Conservation (phyloP, 257 asterid genomes). For the Solanum virginianum region DNA sequence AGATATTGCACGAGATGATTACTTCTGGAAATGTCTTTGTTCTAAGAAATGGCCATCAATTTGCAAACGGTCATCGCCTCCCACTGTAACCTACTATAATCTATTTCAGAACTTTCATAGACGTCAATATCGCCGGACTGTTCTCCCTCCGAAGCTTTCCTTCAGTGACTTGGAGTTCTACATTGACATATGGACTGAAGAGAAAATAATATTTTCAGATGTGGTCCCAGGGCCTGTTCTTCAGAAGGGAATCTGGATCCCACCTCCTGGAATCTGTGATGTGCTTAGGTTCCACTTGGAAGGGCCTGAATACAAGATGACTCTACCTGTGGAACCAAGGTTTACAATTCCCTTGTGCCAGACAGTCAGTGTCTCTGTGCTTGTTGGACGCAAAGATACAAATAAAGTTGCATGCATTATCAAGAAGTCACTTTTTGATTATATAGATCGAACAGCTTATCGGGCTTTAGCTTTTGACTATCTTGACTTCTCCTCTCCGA, state of each 20-base stretch:
- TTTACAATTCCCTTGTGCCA: constrained; percentile 67
- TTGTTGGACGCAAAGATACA: constrained; percentile 63
- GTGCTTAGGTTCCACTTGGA: constrained; percentile 62
- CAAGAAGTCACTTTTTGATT: constrained; percentile 68
- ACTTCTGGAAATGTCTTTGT: constrained; percentile 91
- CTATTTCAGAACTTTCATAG: constrained; percentile 51
- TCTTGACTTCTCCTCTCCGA: constrained; percentile 89
- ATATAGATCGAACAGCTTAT: constrained; percentile 74
- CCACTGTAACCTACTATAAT: constrained; percentile 46
- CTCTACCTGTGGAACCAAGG: constrained; percentile 67
- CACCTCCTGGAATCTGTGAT: constrained; percentile 69
- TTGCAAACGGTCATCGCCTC: constrained; percentile 60
- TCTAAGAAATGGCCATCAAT: constrained; percentile 85
- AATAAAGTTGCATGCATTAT: constrained; percentile 70
- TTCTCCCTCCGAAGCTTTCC: constrained; percentile 79
- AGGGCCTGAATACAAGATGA: constrained; percentile 83
- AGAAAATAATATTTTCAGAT: constrained; percentile 60
- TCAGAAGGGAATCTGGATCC: constrained; percentile 47
- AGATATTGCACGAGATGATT: constrained; percentile 69
- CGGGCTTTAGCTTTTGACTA: constrained; percentile 90
- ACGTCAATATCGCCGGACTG: constrained; percentile 30
- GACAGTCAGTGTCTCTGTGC: constrained; percentile 71
- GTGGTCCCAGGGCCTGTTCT: constrained; percentile 76
- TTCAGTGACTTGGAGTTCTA: constrained; percentile 81
- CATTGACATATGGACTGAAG: constrained; percentile 85